These are phyloP conservation scores for Hippophae gyantsensis DNA, from an alignment of 306 rosid genomes.

Conservation along the genomic window DNA sequence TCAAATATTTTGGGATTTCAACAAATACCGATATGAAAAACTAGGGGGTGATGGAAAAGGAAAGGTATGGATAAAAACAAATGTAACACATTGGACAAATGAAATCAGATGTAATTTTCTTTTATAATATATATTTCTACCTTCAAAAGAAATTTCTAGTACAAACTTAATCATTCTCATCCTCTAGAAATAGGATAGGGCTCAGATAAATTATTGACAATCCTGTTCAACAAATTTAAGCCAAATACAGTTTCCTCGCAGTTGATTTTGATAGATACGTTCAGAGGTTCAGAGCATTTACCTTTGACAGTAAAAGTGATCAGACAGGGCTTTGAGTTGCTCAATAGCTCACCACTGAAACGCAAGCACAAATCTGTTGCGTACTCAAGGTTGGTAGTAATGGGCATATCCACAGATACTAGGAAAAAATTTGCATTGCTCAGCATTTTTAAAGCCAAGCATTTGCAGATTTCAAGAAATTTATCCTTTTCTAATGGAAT, in stretches of 20 bases:
- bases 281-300: slow-evolving; percentile 74
- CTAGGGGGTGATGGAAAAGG: too few relatives aligned
- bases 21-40: too few relatives aligned
- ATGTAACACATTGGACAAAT: background rate
- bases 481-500: slow-evolving; percentile 45
- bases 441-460: slow-evolving; percentile 68
- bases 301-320: slow-evolving; percentile 68
- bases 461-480: slow-evolving; percentile 67
- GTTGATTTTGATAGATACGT: slow-evolving; percentile 60
- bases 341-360: slow-evolving; percentile 69
- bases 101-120: background rate
- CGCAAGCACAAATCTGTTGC: slow-evolving; percentile 88
- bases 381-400: slow-evolving; percentile 60
- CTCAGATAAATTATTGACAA: slow-evolving; percentile 64
- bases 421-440: slow-evolving; percentile 71
- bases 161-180: background rate
- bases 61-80: background rate
- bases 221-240: slow-evolving; percentile 77
- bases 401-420: slow-evolving; percentile 78
- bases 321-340: slow-evolving; percentile 70
- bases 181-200: slow-evolving; percentile 30
- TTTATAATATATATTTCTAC: background rate
- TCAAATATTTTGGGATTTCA: too few relatives aligned
- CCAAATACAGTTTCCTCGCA: slow-evolving; percentile 96
- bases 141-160: slow-evolving; percentile 8